Percentiles rank a stretch among this genome's conserved stretches.
These are phyloP conservation scores for Lepiota brunneoincarnata DNA, from an alignment of 768 basidiomycete species.

Conservation along the genomic window DNA sequence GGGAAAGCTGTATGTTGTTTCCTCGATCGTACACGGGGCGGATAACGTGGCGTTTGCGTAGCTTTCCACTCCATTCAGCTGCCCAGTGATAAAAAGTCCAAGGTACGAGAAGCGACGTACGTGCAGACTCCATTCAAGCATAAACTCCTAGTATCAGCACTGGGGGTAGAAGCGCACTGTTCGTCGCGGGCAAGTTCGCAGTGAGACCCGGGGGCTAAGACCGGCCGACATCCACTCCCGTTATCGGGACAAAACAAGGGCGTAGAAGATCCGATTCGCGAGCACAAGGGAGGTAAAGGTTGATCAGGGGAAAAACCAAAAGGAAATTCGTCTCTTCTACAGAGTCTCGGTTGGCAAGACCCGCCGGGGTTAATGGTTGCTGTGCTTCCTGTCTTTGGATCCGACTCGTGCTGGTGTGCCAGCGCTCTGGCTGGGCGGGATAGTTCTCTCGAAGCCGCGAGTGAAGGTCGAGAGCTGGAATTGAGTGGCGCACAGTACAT, in stretches of 20 bases:
- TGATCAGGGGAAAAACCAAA: neutral
- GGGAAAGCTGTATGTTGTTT: neutral
- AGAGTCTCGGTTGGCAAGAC: neutral
- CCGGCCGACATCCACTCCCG: neutral
- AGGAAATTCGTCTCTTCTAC: neutral
- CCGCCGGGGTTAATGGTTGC: neutral
- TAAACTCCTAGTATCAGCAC: neutral
- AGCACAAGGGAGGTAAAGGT: neutral
- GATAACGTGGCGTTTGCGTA: conserved; percentile 2
- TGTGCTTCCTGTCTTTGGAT: no score
- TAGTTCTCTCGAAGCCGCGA: no score
- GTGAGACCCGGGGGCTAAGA: neutral
- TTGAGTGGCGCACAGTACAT: neutral
- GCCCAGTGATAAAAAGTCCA: neutral
- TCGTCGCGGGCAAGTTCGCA: conserved; percentile 4
- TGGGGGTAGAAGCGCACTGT: neutral
- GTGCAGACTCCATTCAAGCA: conserved; percentile 5
- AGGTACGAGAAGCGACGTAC: neutral
- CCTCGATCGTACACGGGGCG: neutral
- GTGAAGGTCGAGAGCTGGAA: no score
- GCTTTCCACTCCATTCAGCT: neutral
- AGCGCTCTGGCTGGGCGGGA: neutral
- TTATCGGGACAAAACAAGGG: conserved; percentile 1
- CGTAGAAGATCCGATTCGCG: neutral
- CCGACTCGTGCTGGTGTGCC: neutral